Base-by-base conservation (phyloP, 192 early-diverging fungal species). In the Coemansia sp. region DNA sequence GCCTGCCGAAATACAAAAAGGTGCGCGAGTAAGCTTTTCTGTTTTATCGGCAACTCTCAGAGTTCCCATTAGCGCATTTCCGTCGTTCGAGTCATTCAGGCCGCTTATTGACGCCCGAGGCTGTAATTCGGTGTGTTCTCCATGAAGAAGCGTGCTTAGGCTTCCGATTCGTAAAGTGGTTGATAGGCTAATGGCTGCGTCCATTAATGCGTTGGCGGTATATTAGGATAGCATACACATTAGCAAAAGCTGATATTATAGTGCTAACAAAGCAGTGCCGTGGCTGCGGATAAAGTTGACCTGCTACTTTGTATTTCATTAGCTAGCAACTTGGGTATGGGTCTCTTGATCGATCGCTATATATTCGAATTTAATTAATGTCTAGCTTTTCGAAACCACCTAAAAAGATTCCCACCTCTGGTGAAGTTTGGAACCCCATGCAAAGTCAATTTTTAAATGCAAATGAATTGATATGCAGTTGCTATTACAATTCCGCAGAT, bases 21-120 rank as follows among this genome's bases (percentile, higher is more conserved):
- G 72, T 2, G 61, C 50, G 8, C 11, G 4, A n/a, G 51, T 21
- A 38, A 63, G 59, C 14, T 59, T 57, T 52, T 75, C 72, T 9
- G 62, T 39, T 2, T 53, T 62, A n/a, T 59, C 57, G 12, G 67
- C 67, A n/a, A 75, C 72, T 17, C 72, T 39, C 57, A 75, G 59
- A 1, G 38, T 43, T 14, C 72, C 72, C 32, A 75, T 14, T 22
- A 75, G 63, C 14, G 62, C 72, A 14, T 25, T 39, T 15, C 72
- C 66, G 27, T 25, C 58, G 38, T 41, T 29, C 5, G 65, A 54
- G 32, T 49, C 41, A 5, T 8, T 6, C 12, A 23, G 19, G 9
- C 22, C 21, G 14, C 11, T 12, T 45, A 5, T 1, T n/a, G 14
- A 15, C 14, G 11, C 0, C 41, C 0, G 41, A 45, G 41, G 5